Evolutionary conservation across 2,329 filamentous ascomycete species (phyloP), one percentile per base, ranked within the genome.

Genomic region (Fusarium protoensiforme): DNA sequence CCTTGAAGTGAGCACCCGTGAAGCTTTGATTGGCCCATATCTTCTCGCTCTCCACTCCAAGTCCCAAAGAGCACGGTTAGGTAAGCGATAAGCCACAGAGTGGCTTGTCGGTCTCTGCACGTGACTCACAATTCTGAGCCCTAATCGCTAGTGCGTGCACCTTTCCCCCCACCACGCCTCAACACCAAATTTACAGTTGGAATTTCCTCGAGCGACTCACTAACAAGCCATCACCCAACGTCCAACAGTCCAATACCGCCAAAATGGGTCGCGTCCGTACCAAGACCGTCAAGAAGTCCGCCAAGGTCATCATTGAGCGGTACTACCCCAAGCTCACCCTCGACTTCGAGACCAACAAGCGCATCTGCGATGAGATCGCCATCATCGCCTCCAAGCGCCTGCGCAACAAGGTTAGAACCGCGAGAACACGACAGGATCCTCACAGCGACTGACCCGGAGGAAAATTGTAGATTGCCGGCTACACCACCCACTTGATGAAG

Each of bases 281-380:
- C 78, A 92, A 92, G 88, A 92, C 90, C 74, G 89, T 91, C 80
- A 91, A 91, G 89, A 91, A 90, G 88, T 90, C 88, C 90, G 95
- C 96, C 89, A 99, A 99, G 94, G 95, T 98, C 91, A 96, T 98
- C 90, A 98, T 99, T 88, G 95, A 98, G 93, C 92, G 93, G 79
- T 97, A 96, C 91, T 97, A 97, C 89, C 96, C 96, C 84, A 95
- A 94, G 88, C 91, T 99, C 86, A 98, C 95, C 77, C 94, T 98
- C 84, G 96, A 99, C 90, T 99, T 99, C 90, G 96, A 99, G 93
- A 98, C 94, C 92, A 98, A 98, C 93, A 98, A 98, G 94, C 91
- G 95, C 83, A 97, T 98, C 83, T 98, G 96, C 90, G 96, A 98
- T 95, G 96, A 99, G 89, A 96, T 99, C 82, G 96, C 96, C 84